Evolutionary conservation across 495 filamentous ascomycete species (phyloP).

Genomic region (Hyaloscypha bicolor): DNA sequence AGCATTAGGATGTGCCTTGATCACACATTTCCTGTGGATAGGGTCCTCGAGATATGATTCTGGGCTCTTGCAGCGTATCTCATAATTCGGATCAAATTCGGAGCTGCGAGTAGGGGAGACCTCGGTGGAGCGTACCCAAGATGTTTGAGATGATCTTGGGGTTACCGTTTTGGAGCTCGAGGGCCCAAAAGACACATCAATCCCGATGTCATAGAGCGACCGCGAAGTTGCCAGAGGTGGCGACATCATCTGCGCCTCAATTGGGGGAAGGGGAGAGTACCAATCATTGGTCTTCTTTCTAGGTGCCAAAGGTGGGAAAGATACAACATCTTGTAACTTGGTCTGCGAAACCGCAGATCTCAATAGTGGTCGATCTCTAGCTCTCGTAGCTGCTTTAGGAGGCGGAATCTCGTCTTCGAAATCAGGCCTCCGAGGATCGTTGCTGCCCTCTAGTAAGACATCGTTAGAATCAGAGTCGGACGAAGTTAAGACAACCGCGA

Average conservation of each 20-base stretch:
- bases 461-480: constrained; percentile 8
- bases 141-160: constrained; percentile 6
- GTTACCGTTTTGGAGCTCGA: constrained; percentile 7
- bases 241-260: constrained; percentile 7
- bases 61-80: background rate
- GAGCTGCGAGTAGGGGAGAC: constrained; percentile 1
- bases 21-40: background rate
- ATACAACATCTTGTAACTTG: constrained; percentile 23
- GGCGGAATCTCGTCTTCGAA: background rate
- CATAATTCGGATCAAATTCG: constrained; percentile 13
- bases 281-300: constrained; percentile 27
- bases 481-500: constrained; percentile 4
- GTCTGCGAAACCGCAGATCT: background rate
- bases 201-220: constrained; percentile 16
- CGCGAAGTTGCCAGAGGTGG: background rate
- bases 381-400: background rate
- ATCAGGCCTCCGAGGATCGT: background rate
- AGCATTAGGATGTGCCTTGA: constrained; percentile 18
- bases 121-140: background rate
- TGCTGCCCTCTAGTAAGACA: background rate
- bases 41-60: background rate
- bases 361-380: background rate
- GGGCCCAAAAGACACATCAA: constrained; percentile 18
- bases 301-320: constrained; percentile 24
- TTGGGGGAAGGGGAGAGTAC: constrained; percentile 28